Percentiles rank a stretch among this genome's conserved stretches.
Evolutionary conservation across 1,139 yeast species (phyloP).

Genomic region (Protomyces lactucae-debilis): DNA sequence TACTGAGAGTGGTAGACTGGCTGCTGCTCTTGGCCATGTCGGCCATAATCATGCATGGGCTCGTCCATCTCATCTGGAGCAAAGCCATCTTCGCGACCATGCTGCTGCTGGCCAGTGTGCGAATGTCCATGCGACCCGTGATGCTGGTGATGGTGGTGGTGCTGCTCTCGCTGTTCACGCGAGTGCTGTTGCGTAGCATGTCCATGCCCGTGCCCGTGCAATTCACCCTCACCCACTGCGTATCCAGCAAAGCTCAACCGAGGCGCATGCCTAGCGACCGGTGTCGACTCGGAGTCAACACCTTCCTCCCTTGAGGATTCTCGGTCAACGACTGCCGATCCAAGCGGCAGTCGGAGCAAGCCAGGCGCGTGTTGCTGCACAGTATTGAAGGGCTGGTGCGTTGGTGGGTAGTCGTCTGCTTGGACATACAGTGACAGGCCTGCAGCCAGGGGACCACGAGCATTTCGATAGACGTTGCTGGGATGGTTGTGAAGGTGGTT

Average conservation of each 20-base stretch:
- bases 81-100: too few relatives aligned
- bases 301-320: constrained; percentile 2
- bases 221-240: neutral
- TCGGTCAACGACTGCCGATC: neutral
- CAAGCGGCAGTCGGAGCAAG: neutral
- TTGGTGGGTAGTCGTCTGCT: neutral
- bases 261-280: constrained; percentile 4
- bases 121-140: neutral
- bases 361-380: neutral
- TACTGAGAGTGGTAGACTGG: neutral
- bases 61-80: neutral
- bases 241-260: neutral
- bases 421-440: neutral
- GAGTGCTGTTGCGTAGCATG: neutral
- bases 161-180: neutral
- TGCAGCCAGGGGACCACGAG: neutral
- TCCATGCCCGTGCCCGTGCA: neutral
- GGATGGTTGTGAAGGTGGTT: neutral
- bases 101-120: too few relatives aligned
- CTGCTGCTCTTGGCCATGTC: neutral
- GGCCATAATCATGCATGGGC: neutral
- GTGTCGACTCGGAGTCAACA: neutral
- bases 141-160: neutral
- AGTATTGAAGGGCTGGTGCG: neutral
- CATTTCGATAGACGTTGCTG: neutral